Evolutionary conservation across 1,139 yeast genomes (phyloP).

Genomic region (Schwanniomyces etchellsii): DNA sequence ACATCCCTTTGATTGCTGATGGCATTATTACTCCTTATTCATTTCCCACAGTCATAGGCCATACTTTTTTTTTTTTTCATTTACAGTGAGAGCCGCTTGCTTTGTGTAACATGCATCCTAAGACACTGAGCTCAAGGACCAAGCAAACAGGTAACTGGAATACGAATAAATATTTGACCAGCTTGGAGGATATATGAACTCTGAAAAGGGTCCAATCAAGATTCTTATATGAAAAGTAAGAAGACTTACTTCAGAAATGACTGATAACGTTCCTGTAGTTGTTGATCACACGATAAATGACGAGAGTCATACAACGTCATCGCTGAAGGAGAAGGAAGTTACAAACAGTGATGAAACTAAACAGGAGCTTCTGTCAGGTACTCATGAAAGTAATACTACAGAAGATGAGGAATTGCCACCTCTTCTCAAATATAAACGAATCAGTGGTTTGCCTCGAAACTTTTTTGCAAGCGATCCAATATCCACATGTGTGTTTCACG

Average conservation of each 20-base stretch:
- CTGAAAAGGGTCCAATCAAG: too few relatives aligned
- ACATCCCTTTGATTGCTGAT: constrained; percentile 41
- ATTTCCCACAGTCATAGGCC: not conserved
- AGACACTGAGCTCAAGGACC: too few relatives aligned
- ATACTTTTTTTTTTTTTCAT: not conserved
- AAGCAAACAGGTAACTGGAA: not conserved
- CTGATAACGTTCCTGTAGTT: too few relatives aligned
- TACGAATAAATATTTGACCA: not conserved
- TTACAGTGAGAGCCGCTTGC: not conserved
- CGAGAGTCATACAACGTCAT: too few relatives aligned
- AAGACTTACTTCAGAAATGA: too few relatives aligned
- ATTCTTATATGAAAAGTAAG: too few relatives aligned
- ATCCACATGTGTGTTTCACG: constrained; percentile 60
- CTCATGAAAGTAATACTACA: not conserved
- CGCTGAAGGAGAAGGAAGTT: too few relatives aligned
- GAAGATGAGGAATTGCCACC: constrained; percentile 56
- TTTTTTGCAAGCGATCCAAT: constrained; percentile 74
- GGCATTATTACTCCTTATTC: too few relatives aligned
- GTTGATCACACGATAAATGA: too few relatives aligned
- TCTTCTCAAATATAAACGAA: constrained; percentile 62
- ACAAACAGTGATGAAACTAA: too few relatives aligned
- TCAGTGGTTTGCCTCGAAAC: constrained; percentile 57
- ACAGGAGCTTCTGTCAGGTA: too few relatives aligned
- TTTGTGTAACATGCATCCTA: constrained; percentile 1
- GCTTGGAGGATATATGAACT: too few relatives aligned